Percentiles rank a stretch among this genome's conserved stretches.
Conservation (phyloP, 2,329 filamentous ascomycete genomes). For the Calonectria ilicicola region DNA sequence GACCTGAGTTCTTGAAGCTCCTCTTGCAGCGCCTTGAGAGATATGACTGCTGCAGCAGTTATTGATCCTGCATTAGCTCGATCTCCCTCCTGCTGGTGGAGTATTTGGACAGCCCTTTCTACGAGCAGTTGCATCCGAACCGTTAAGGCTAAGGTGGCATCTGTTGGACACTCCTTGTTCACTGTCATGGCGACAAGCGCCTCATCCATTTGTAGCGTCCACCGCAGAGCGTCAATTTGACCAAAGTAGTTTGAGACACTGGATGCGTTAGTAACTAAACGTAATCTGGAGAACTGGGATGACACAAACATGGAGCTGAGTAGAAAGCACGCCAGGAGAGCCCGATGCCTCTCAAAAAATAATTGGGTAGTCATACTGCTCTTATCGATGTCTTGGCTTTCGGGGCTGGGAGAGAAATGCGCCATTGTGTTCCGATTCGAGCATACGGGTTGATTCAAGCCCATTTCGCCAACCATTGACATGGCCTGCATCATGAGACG, state of each 20-base stretch:
- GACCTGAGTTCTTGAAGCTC: background rate
- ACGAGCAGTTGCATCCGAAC: constrained; percentile 5
- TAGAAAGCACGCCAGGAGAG: constrained; percentile 14
- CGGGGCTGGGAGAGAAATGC: background rate
- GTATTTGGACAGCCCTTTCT: background rate
- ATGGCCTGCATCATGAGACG: constrained; percentile 10
- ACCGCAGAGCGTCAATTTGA: background rate
- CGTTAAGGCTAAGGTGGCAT: background rate
- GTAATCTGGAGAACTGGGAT: too few relatives aligned
- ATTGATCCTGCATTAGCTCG: background rate
- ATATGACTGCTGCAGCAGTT: background rate
- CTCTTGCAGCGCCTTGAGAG: background rate
- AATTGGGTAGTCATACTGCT: background rate
- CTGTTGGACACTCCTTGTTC: background rate
- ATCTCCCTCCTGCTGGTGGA: background rate
- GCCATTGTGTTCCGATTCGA: background rate
- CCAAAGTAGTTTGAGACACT: constrained; percentile 1
- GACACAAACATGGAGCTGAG: constrained; percentile 7
- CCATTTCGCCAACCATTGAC: background rate
- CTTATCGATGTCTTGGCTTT: background rate
- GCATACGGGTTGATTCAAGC: background rate
- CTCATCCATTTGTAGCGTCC: constrained; percentile 12
- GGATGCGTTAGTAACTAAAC: too few relatives aligned
- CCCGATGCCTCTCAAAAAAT: constrained; percentile 3
- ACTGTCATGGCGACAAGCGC: background rate